A percentile compares a stretch with the other conserved stretches of the same genome.
Conservation (phyloP, 2,329 filamentous ascomycete species). For the Hypoxylon sp. region DNA sequence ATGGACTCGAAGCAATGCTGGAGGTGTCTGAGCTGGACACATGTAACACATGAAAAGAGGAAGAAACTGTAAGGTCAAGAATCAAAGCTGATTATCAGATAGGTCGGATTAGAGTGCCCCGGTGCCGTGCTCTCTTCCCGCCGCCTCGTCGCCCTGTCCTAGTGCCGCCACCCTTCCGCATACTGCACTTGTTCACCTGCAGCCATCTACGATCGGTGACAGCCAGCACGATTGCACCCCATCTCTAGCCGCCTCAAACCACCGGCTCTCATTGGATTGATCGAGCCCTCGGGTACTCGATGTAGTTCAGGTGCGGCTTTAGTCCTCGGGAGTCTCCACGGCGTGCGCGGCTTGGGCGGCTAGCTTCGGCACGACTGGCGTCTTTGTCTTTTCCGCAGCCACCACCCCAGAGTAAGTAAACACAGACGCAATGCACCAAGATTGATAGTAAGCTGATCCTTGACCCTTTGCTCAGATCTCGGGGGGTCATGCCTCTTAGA, state of each 20-base stretch:
- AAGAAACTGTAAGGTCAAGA: background rate
- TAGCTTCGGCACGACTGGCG: slow-evolving; percentile 41
- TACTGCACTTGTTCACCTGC: slow-evolving; percentile 8
- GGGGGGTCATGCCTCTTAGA: slow-evolving; percentile 1
- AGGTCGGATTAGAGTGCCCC: background rate
- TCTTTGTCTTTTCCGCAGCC: slow-evolving; percentile 30
- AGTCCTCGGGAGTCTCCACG: too few species aligned
- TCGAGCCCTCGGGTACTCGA: slow-evolving; percentile 38
- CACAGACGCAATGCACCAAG: background rate
- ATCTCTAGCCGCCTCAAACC: slow-evolving; percentile 32
- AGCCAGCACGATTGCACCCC: slow-evolving; percentile 21
- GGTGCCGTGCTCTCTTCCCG: slow-evolving; percentile 4
- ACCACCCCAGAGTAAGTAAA: slow-evolving; percentile 4
- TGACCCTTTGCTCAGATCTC: slow-evolving; percentile 7
- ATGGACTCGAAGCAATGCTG: background rate
- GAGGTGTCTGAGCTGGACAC: background rate
- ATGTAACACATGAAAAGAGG: background rate
- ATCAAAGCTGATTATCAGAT: background rate
- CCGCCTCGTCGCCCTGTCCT: slow-evolving; percentile 23
- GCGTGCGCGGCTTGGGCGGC: too few species aligned
- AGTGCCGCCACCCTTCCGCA: slow-evolving; percentile 19
- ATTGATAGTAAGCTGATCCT: background rate
- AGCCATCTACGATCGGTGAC: slow-evolving; percentile 23
- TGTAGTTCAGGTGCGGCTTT: slow-evolving; percentile 8
- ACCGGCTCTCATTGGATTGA: slow-evolving; percentile 29